Conservation (phyloP, 768 basidiomycete species). For the Scleroderma bovista region DNA sequence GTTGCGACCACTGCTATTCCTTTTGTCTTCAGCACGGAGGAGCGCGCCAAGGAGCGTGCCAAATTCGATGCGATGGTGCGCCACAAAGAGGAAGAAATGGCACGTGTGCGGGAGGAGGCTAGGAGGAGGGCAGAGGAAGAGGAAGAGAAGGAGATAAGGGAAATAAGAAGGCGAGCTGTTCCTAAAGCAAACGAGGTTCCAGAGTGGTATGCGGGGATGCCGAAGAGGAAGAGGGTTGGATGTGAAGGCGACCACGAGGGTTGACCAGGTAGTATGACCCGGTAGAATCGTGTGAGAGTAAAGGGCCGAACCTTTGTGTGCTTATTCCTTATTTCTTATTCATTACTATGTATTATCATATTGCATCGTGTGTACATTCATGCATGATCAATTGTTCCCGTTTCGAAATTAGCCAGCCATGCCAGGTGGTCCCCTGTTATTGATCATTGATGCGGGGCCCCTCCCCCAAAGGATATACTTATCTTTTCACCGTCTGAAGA, state of each 20-base stretch:
- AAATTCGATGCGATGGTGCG: slow-evolving; percentile 55
- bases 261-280: no score
- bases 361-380: no score
- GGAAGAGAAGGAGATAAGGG: slow-evolving; percentile 57
- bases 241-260: neutral
- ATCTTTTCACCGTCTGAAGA: no score
- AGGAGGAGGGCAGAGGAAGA: slow-evolving; percentile 43
- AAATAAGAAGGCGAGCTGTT: slow-evolving; percentile 56
- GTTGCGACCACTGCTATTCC: slow-evolving; percentile 10
- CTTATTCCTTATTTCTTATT: no score
- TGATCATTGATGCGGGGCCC: no score
- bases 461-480: no score
- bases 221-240: slow-evolving; percentile 44
- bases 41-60: slow-evolving; percentile 55
- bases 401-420: no score
- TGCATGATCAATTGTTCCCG: no score
- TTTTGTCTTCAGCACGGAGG: slow-evolving; percentile 47
- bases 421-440: no score
- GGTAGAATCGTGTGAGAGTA: no score
- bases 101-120: slow-evolving; percentile 41
- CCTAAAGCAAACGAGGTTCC: slow-evolving; percentile 69
- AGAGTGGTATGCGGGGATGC: slow-evolving; percentile 70
- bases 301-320: no score
- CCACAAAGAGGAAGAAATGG: slow-evolving; percentile 51
- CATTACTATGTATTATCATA: no score